A percentile compares a stretch with the other conserved stretches of the same genome.
Conservation (phyloP, 768 basidiomycete species). For the Sporobolomyces phaffii region DNA sequence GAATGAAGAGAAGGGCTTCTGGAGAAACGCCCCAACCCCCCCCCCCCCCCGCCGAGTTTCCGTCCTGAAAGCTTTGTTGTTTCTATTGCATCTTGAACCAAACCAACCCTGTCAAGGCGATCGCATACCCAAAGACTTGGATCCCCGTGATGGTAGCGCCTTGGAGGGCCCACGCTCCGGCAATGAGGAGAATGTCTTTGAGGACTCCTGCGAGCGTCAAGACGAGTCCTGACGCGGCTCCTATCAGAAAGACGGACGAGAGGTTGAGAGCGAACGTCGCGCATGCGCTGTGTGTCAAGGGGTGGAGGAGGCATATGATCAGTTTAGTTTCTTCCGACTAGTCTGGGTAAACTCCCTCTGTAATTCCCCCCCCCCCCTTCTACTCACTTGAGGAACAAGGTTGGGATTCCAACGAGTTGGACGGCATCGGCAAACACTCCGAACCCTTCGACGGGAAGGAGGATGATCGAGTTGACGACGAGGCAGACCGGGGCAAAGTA, state of each 20-base stretch:
- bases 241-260: slow-evolving; percentile 90
- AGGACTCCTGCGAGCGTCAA: slow-evolving; percentile 90
- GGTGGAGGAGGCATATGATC: no score
- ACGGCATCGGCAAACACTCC: slow-evolving; percentile 69
- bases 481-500: slow-evolving; percentile 60
- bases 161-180: slow-evolving; percentile 78
- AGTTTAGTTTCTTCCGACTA: neutral
- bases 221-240: slow-evolving; percentile 78
- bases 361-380: no score
- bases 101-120: slow-evolving; percentile 64
- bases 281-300: slow-evolving; percentile 64
- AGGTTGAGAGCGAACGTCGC: slow-evolving; percentile 87
- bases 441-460: slow-evolving; percentile 87
- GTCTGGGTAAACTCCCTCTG: no score
- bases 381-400: slow-evolving; percentile 44
- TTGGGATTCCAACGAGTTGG: slow-evolving; percentile 52
- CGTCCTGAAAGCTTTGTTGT: no score
- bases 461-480: slow-evolving; percentile 68
- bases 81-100: slow-evolving; percentile 17
- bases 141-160: slow-evolving; percentile 68
- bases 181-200: slow-evolving; percentile 90
- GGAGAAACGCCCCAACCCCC: no score
- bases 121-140: slow-evolving; percentile 76
- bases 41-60: no score
- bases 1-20: no score